A percentile compares a stretch with the other conserved stretches of the same genome.
Conservation (phyloP, 805 yeast genomes). For the Saccharomyces paradoxus region DNA sequence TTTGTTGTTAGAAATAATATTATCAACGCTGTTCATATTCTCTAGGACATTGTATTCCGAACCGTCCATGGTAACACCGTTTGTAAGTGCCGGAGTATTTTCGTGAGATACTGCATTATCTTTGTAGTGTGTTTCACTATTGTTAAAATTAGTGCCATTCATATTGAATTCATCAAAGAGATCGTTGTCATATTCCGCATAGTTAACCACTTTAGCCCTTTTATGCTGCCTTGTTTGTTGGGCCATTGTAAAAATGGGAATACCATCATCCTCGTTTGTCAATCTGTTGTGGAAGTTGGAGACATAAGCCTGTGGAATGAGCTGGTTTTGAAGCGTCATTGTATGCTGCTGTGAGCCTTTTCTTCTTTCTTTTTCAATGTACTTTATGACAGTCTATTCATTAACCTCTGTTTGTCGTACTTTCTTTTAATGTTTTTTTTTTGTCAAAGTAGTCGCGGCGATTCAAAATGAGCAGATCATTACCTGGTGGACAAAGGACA, state of each 20-base stretch:
- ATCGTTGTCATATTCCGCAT: conserved; percentile 74
- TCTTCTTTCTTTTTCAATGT: not conserved
- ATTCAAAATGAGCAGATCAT: not conserved
- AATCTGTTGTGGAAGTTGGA: conserved; percentile 69
- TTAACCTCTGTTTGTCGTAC: not conserved
- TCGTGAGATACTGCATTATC: conserved; percentile 7
- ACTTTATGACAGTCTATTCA: not conserved
- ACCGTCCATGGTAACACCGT: conserved; percentile 1
- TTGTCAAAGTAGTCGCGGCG: not conserved
- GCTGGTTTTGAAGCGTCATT: conserved; percentile 17
- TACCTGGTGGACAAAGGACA: not conserved
- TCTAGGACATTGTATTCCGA: not conserved
- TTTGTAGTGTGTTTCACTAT: conserved; percentile 30
- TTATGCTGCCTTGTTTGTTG: conserved; percentile 73
- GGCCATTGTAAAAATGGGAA: conserved; percentile 63
- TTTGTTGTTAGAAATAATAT: not conserved
- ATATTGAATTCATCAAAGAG: conserved; percentile 42
- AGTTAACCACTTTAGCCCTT: conserved; percentile 65
- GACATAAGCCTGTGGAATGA: conserved; percentile 67
- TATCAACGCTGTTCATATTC: conserved; percentile 3
- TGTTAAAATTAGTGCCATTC: conserved; percentile 10
- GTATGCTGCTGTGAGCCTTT: not conserved
- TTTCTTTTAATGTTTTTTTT: not conserved
- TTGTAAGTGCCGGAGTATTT: not conserved
- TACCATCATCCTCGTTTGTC: conserved; percentile 49